Percentiles rank a stretch among this genome's conserved stretches.
phyloP scores from a whole-genome alignment of 2,329 filamentous ascomycete genomes.

The Emydomyces testavorans region DNA sequence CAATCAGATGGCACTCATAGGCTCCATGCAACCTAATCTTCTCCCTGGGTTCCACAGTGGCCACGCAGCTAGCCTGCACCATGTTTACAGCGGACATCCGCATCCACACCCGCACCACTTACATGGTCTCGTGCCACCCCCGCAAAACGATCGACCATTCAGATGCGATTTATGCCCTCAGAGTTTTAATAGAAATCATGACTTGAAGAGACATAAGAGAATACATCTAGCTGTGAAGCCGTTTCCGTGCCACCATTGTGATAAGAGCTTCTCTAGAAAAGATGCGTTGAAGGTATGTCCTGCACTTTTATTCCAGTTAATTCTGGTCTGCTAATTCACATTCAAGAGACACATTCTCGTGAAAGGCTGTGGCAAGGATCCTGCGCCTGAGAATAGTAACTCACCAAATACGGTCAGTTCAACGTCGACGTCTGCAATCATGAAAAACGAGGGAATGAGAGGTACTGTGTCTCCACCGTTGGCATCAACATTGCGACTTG shows the following conservation, averaged over 20 bases:
- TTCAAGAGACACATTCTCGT: slow-evolving; percentile 50
- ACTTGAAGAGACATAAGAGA: slow-evolving; percentile 87
- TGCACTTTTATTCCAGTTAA: slow-evolving; percentile 2
- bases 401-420: neutral
- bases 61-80: slow-evolving; percentile 45
- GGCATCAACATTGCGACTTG: neutral
- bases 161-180: slow-evolving; percentile 87
- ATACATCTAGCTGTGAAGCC: slow-evolving; percentile 95
- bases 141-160: slow-evolving; percentile 72
- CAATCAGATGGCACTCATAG: slow-evolving; percentile 59
- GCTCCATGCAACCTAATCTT: slow-evolving; percentile 46
- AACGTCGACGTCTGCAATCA: neutral
- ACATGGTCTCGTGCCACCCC: slow-evolving; percentile 43
- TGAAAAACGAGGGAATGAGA: slow-evolving; percentile 2
- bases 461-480: neutral
- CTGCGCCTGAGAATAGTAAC: slow-evolving; percentile 4
- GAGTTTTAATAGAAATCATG: slow-evolving; percentile 92
- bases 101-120: slow-evolving; percentile 31
- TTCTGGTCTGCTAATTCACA: slow-evolving; percentile 12
- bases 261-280: slow-evolving; percentile 94
- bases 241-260: slow-evolving; percentile 80
- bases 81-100: slow-evolving; percentile 33
- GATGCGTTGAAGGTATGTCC: slow-evolving; percentile 81
- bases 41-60: slow-evolving; percentile 49
- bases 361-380: slow-evolving; percentile 48